Percentiles rank a stretch among this genome's conserved stretches.
phyloP scores from a whole-genome alignment of 2,329 filamentous ascomycete species.

The Claviceps humidiphila region DNA sequence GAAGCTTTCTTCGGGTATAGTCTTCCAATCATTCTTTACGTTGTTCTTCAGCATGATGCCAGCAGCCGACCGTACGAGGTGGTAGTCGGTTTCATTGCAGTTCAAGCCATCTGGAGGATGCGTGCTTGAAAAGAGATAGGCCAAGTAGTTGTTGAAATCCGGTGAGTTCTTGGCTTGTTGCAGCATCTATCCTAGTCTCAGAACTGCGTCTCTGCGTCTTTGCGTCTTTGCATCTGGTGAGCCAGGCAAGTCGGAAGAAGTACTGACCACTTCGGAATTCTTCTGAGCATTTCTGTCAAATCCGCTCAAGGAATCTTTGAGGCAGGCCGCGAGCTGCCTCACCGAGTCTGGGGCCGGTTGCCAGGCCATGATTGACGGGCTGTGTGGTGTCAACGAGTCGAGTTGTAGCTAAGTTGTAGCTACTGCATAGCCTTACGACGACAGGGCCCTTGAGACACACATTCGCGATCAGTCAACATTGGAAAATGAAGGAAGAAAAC shows the following conservation, averaged over 20 bases:
- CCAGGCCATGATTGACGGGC: slow-evolving; percentile 61
- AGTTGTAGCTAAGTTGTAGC: neutral
- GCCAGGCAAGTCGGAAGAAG: neutral
- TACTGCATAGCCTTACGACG: neutral
- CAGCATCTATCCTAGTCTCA: slow-evolving; percentile 58
- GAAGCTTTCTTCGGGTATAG: slow-evolving; percentile 60
- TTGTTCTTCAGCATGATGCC: slow-evolving; percentile 96
- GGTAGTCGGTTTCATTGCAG: slow-evolving; percentile 48
- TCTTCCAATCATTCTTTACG: slow-evolving; percentile 60
- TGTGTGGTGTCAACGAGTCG: neutral
- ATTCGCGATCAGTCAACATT: neutral
- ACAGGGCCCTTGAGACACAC: neutral
- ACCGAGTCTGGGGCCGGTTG: slow-evolving; percentile 79
- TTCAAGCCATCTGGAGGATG: slow-evolving; percentile 47
- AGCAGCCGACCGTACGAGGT: slow-evolving; percentile 71
- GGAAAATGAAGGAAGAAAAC: neutral
- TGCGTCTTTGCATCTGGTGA: neutral
- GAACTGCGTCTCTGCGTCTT: neutral
- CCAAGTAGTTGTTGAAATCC: slow-evolving; percentile 95
- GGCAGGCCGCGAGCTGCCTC: slow-evolving; percentile 74
- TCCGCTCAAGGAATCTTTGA: slow-evolving; percentile 84
- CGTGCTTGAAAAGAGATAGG: slow-evolving; percentile 70
- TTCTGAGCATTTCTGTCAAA: slow-evolving; percentile 70
- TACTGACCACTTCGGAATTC: slow-evolving; percentile 71
- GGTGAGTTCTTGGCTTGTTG: slow-evolving; percentile 75